Percentiles rank a stretch among this genome's conserved stretches.
Conservation (phyloP, 2,329 filamentous ascomycete genomes). For the Colletotrichum sp. region DNA sequence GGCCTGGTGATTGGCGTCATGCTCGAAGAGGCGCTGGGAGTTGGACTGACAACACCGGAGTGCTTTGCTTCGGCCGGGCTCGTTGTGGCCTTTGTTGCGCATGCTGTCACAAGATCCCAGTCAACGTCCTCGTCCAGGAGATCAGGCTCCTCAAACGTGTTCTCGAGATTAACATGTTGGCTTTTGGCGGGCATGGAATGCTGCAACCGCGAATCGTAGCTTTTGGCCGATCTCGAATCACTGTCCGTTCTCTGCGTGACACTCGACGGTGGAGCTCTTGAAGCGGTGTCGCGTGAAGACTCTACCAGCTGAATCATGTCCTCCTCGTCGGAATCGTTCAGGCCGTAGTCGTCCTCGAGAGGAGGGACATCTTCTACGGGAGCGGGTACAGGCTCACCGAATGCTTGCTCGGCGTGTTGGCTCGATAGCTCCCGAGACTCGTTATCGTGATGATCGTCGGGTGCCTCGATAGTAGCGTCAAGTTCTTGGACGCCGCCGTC, state of each 20-base stretch:
- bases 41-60: slow-evolving; percentile 23
- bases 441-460: background rate
- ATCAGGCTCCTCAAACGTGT: slow-evolving; percentile 14
- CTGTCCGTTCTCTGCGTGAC: background rate
- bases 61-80: background rate
- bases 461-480: background rate
- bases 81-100: background rate
- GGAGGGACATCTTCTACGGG: background rate
- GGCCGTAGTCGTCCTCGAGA: background rate
- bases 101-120: slow-evolving; percentile 37
- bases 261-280: background rate
- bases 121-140: slow-evolving; percentile 43
- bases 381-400: background rate
- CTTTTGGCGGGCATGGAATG: background rate
- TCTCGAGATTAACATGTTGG: background rate
- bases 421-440: background rate
- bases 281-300: background rate
- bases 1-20: slow-evolving; percentile 52
- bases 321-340: background rate
- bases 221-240: background rate
- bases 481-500: background rate
- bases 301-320: background rate
- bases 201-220: background rate
- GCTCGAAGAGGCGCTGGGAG: background rate
- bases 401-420: background rate